Conservation (phyloP, 1,284 basidiomycete species). For the Termitomyces sp. region DNA sequence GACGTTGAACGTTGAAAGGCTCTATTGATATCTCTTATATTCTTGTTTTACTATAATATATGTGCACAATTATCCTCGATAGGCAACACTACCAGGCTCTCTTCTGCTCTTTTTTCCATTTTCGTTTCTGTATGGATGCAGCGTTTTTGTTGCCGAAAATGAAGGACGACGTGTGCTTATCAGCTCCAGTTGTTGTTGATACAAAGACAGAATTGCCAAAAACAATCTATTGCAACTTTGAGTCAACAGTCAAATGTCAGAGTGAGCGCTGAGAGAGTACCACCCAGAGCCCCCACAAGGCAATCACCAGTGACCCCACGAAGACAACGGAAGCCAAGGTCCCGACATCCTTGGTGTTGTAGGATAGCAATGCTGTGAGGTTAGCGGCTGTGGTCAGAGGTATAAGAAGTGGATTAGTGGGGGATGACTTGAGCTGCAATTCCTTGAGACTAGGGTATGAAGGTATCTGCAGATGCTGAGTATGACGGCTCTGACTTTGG, state of each 20-base stretch:
- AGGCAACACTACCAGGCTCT: neutral
- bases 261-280: constrained; percentile 28
- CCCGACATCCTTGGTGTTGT: constrained; percentile 55
- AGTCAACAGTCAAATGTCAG: neutral
- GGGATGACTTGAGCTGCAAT: constrained; percentile 18
- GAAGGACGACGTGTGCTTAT: constrained; percentile 75
- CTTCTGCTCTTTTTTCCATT: constrained; percentile 43
- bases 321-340: constrained; percentile 49
- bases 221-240: constrained; percentile 40
- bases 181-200: constrained; percentile 71
- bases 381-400: constrained; percentile 49
- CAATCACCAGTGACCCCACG: constrained; percentile 44
- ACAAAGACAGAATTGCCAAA: constrained; percentile 53
- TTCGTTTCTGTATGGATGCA: constrained; percentile 66
- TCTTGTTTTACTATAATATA: constrained; percentile 4
- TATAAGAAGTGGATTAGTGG: constrained; percentile 56
- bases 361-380: constrained; percentile 58
- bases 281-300: constrained; percentile 67
- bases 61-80: neutral
- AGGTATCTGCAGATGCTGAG: constrained; percentile 34
- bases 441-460: constrained; percentile 29
- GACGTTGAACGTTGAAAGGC: constrained; percentile 20
- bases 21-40: neutral
- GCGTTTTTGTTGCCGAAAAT: constrained; percentile 72
- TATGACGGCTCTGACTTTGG: constrained; percentile 5